Evolutionary conservation across 1,284 basidiomycete genomes (phyloP), one percentile per base, ranked within the genome.

Genomic region (Calocybe gambosa): DNA sequence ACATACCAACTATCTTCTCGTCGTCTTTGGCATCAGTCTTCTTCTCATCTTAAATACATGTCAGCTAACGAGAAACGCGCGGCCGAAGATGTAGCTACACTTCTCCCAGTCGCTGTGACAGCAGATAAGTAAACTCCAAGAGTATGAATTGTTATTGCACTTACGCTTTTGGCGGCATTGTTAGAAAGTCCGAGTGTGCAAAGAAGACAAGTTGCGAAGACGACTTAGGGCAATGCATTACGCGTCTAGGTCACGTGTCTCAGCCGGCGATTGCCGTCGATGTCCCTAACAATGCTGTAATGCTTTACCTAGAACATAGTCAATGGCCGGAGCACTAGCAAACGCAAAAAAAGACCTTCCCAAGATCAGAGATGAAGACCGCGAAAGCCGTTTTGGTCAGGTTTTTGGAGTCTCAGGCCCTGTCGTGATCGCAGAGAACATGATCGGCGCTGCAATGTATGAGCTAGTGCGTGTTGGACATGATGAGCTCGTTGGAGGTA

Each of bases 381-480:
- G 78, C 44, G 93, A 96, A 70, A 85, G 83, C 51, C 81, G 82
- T 60, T 93, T 93, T 59, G 93, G 93, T 49, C 82, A 88, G 55
- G 93, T 97, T 34, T 96, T 83, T 63, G 92, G 91, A 51, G 93
- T 97, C 34, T 97, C 93, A 39, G 93, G 93, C 43, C 93, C 93
- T 50, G 93, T 97, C 73, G 93, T 97, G 59, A 83, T 97, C 61
- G 93, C 93, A 51, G 92, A 95, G 75, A 93, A 93, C 68, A 95
- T 97, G 93, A 78, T 80, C 50, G 94, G 93, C 46, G 90, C 87
- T 50, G 92, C 93, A 47, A 97, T 97, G 93, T 95, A 96, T 69
- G 93, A 97, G 64, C 81, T 97, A 40, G 90, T 95, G 47, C 86
- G 93, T 58, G 93, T 97, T 43, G 94, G 93, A 2, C 94, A 97